phyloP scores from a whole-genome alignment of 1,139 yeast genomes.

The Nakaseomyces nivariensis region DNA sequence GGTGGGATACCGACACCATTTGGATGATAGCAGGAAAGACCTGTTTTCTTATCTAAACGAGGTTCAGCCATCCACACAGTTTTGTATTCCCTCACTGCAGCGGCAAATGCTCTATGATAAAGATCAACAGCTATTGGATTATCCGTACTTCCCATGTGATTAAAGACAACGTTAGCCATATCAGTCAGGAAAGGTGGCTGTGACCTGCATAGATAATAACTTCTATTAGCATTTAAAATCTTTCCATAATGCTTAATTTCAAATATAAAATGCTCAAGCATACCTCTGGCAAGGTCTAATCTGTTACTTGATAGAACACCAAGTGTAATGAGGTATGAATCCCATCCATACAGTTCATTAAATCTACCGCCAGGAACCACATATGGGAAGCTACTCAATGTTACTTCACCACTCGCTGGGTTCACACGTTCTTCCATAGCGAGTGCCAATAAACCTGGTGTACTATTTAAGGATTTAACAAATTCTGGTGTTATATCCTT shows the following conservation, averaged over 20 bases:
- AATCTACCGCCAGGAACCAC: constrained; percentile 97
- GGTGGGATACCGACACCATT: constrained; percentile 90
- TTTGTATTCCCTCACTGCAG: constrained; percentile 81
- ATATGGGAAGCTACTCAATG: constrained; percentile 66
- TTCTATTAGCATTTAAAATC: constrained; percentile 86
- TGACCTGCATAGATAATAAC: constrained; percentile 83
- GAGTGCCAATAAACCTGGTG: constrained; percentile 80
- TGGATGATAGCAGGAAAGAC: constrained; percentile 85
- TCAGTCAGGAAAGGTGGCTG: constrained; percentile 98
- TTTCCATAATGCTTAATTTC: constrained; percentile 88
- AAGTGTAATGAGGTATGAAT: constrained; percentile 83
- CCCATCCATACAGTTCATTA: constrained; percentile 97
- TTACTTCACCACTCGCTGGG: constrained; percentile 39
- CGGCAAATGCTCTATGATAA: constrained; percentile 51
- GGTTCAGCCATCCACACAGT: constrained; percentile 74
- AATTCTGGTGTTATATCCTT: constrained; percentile 52
- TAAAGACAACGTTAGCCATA: constrained; percentile 68
- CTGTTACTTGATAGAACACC: constrained; percentile 63
- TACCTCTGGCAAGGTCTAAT: constrained; percentile 67
- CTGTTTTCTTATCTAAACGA: constrained; percentile 64
- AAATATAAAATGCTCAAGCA: constrained; percentile 87
- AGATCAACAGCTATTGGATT: constrained; percentile 47
- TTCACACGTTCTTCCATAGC: constrained; percentile 49
- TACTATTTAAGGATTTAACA: constrained; percentile 65
- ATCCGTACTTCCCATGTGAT: constrained; percentile 39